Conservation (phyloP, 441 rosid genomes). For the Populus hybrid region DNA sequence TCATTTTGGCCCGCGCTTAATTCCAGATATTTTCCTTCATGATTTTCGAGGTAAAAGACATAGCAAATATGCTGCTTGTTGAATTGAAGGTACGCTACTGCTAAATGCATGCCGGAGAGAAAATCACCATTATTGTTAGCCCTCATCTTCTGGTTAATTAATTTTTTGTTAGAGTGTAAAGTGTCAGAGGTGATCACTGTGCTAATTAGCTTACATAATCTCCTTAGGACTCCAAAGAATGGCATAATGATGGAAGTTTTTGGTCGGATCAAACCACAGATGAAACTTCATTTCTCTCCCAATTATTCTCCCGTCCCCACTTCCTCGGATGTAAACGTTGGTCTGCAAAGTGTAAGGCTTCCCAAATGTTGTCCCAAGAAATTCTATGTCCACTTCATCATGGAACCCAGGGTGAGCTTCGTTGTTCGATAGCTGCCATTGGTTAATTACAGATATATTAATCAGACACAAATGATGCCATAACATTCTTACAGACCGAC, state of each 20-base stretch:
- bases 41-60: neutral
- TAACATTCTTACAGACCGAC: neutral
- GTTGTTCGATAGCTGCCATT: slow-evolving; percentile 69
- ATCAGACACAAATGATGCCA: neutral
- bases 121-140: neutral
- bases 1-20: neutral
- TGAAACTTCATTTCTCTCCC: slow-evolving; percentile 96
- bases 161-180: neutral
- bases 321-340: slow-evolving; percentile 90
- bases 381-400: slow-evolving; percentile 95
- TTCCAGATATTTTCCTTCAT: too few species aligned
- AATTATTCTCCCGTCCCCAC: slow-evolving; percentile 85
- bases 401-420: slow-evolving; percentile 89
- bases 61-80: neutral
- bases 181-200: neutral
- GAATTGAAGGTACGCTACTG: neutral
- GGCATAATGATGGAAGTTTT: slow-evolving; percentile 79
- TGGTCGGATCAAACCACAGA: slow-evolving; percentile 93
- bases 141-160: too few species aligned
- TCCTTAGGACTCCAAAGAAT: slow-evolving; percentile 84
- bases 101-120: slow-evolving; percentile 4
- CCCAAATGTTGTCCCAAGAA: slow-evolving; percentile 89
- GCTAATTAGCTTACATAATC: slow-evolving; percentile 66
- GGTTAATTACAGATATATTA: neutral
- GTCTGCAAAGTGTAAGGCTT: slow-evolving; percentile 93